Conservation (phyloP, 2,329 filamentous ascomycete species). For the Fusarium paranaense region DNA sequence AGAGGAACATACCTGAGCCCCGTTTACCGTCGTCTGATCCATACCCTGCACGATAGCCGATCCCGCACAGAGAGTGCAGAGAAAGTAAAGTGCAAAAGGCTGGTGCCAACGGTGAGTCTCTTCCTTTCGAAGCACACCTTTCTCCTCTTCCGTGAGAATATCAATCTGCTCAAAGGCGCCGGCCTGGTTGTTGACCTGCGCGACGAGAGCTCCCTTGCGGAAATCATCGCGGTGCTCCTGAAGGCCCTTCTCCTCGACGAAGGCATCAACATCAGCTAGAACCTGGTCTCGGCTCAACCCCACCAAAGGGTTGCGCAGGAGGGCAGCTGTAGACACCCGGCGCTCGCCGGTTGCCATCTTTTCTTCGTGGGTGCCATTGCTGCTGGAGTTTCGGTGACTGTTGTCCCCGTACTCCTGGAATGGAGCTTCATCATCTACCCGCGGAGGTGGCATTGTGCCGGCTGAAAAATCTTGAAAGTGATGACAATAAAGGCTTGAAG, state of each 20-base stretch:
- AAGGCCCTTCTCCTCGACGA: slow-evolving; percentile 51
- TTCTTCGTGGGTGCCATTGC: slow-evolving; percentile 39
- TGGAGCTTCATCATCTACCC: slow-evolving; percentile 41
- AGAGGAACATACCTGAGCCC: slow-evolving; percentile 63
- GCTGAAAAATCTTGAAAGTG: not conserved
- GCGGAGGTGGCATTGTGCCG: slow-evolving; percentile 42
- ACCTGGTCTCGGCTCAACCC: slow-evolving; percentile 47
- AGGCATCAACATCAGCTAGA: slow-evolving; percentile 51
- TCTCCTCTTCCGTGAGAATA: slow-evolving; percentile 45
- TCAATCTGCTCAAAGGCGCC: slow-evolving; percentile 46
- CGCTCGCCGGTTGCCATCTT: slow-evolving; percentile 13
- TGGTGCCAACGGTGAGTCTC: slow-evolving; percentile 48
- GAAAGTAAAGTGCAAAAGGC: slow-evolving; percentile 50
- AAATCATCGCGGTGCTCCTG: slow-evolving; percentile 57
- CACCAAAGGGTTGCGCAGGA: slow-evolving; percentile 47
- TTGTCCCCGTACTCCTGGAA: slow-evolving; percentile 14
- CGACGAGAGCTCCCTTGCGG: slow-evolving; percentile 63
- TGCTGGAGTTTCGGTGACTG: slow-evolving; percentile 30
- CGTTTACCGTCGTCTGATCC: slow-evolving; percentile 74
- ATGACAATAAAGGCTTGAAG: not conserved
- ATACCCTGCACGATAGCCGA: slow-evolving; percentile 73
- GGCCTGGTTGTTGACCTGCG: slow-evolving; percentile 55
- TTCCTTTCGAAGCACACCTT: slow-evolving; percentile 44
- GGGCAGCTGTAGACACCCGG: slow-evolving; percentile 40
- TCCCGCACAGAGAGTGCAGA: slow-evolving; percentile 50